Conservation (phyloP, 2,329 filamentous ascomycete genomes). For the Trichothecium roseum region DNA sequence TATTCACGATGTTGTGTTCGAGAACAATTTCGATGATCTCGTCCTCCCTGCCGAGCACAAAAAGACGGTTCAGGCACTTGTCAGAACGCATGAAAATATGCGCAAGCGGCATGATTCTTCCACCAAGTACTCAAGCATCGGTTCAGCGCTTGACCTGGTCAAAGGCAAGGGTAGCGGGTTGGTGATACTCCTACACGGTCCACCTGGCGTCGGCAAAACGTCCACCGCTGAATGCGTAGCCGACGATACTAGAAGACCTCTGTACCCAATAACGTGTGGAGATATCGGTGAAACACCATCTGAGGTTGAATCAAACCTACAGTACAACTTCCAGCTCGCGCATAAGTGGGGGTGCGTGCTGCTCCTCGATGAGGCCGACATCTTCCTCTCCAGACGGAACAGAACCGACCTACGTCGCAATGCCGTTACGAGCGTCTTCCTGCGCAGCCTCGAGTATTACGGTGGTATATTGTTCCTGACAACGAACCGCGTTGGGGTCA, state of each 20-base stretch:
- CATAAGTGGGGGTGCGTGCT: conserved; percentile 40
- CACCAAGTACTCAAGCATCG: too few species aligned
- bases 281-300: conserved; percentile 30
- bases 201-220: conserved; percentile 47
- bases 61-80: conserved; percentile 6
- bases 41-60: conserved; percentile 7
- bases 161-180: conserved; percentile 39
- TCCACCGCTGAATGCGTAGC: conserved; percentile 45
- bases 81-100: conserved; percentile 8
- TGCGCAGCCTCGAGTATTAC: conserved; percentile 42
- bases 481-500: conserved; percentile 36
- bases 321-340: conserved; percentile 36
- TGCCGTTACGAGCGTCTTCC: conserved; percentile 36
- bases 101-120: too few species aligned
- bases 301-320: conserved; percentile 30
- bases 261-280: too few species aligned
- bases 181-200: conserved; percentile 40
- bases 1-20: conserved; percentile 3
- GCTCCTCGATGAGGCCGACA: conserved; percentile 49
- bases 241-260: conserved; percentile 37
- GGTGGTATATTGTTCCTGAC: conserved; percentile 39
- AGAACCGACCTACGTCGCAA: conserved; percentile 33
- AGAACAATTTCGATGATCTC: conserved; percentile 8
- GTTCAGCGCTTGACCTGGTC: conserved; percentile 25
- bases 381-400: conserved; percentile 44